Evolutionary conservation across 2,329 filamentous ascomycete genomes (phyloP).

Genomic region (Trichoderma semiorbis): DNA sequence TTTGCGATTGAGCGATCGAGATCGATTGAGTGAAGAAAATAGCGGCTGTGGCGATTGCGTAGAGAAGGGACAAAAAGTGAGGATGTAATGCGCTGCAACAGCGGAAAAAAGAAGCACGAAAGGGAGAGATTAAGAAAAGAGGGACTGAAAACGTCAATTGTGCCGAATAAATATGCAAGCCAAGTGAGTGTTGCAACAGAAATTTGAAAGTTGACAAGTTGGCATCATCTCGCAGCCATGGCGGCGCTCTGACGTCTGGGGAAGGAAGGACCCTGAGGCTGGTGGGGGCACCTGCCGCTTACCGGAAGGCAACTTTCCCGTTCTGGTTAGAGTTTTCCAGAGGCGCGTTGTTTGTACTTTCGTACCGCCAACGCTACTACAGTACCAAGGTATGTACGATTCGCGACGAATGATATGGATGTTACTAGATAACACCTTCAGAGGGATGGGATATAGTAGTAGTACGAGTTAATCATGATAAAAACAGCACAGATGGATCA

Average conservation of each 20-base stretch:
- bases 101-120: background rate
- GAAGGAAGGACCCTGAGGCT: conserved; percentile 20
- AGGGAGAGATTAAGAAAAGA: background rate
- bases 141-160: background rate
- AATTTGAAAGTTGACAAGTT: conserved; percentile 17
- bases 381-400: background rate
- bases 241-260: conserved; percentile 16
- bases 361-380: background rate
- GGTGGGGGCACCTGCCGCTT: conserved; percentile 10
- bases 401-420: background rate
- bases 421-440: background rate
- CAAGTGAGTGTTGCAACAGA: background rate
- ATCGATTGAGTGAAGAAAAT: too few species aligned
- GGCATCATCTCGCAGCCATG: conserved; percentile 17
- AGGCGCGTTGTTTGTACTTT: background rate
- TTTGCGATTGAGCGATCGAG: background rate
- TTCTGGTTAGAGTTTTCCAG: background rate
- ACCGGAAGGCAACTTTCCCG: conserved; percentile 2
- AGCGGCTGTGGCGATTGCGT: background rate
- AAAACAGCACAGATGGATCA: background rate
- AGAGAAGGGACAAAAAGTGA: background rate
- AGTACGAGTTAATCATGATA: background rate
- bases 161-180: background rate
- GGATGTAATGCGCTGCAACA: background rate
- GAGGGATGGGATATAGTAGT: background rate